A percentile compares a stretch with the other conserved stretches of the same genome.
Evolutionary conservation across 257 asterid genomes (phyloP).

Genomic region (Verbena officinalis): DNA sequence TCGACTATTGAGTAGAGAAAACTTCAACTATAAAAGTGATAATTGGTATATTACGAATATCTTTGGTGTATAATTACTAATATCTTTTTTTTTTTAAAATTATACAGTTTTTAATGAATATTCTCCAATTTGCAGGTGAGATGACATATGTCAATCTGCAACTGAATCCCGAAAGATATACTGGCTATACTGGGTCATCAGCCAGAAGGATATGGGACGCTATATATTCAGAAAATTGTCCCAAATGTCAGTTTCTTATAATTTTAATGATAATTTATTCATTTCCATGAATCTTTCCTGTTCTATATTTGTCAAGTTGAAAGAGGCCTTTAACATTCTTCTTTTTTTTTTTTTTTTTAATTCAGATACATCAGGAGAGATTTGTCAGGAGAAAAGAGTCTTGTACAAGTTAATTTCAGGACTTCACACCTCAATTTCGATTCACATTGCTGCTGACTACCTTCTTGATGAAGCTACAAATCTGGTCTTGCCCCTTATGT

Average conservation of each 20-base stretch:
- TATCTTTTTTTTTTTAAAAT: too few relatives aligned
- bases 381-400: conserved; percentile 84
- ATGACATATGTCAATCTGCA: conserved; percentile 94
- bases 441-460: conserved; percentile 84
- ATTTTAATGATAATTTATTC: conserved; percentile 18
- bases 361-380: conserved; percentile 81
- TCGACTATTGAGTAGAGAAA: too few relatives aligned
- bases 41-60: too few relatives aligned
- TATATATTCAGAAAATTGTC: conserved; percentile 86
- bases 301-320: conserved; percentile 14
- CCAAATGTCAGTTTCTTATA: conserved; percentile 68
- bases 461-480: conserved; percentile 80
- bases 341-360: conserved; percentile 34
- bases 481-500: conserved; percentile 52
- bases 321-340: conserved; percentile 20
- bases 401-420: conserved; percentile 89
- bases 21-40: too few relatives aligned
- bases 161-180: conserved; percentile 89
- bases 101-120: conserved; percentile 17
- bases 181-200: conserved; percentile 92
- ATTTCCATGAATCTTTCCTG: conserved; percentile 13
- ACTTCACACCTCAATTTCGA: conserved; percentile 89
- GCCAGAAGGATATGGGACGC: conserved; percentile 98
- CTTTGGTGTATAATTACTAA: too few relatives aligned
- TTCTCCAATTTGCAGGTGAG: conserved; percentile 60